Conservation (phyloP, 2,329 filamentous ascomycete genomes). For the Periglandula ipomoeae region DNA sequence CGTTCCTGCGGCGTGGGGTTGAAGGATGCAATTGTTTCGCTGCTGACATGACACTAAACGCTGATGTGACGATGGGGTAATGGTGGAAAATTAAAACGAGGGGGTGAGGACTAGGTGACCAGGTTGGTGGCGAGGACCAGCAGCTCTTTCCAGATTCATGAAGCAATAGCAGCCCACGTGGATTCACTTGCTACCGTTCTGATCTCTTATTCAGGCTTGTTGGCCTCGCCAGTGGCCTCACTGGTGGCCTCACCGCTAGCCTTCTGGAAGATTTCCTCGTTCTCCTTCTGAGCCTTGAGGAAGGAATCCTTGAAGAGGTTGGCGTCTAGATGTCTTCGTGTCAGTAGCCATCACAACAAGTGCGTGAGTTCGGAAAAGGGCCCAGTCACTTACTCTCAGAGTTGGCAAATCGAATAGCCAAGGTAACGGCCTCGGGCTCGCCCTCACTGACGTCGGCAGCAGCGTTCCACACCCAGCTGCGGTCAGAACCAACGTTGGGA, state of each 20-base stretch:
- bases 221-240: constrained; percentile 7
- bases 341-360: neutral
- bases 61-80: constrained; percentile 12
- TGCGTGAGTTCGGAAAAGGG: neutral
- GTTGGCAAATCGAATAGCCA: constrained; percentile 97
- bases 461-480: constrained; percentile 99
- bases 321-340: constrained; percentile 53
- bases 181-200: neutral
- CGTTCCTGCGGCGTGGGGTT: constrained; percentile 1
- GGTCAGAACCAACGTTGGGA: constrained; percentile 94
- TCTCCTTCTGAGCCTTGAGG: constrained; percentile 93
- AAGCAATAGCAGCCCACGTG: neutral
- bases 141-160: constrained; percentile 4
- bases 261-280: constrained; percentile 73
- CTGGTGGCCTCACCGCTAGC: constrained; percentile 16
- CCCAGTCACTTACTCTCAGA: constrained; percentile 69
- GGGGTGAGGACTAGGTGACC: constrained; percentile 6
- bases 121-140: constrained; percentile 2
- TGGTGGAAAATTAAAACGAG: neutral
- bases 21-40: constrained; percentile 5
- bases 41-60: constrained; percentile 10
- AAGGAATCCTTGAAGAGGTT: constrained; percentile 97
- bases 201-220: constrained; percentile 6
- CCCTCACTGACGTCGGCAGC: constrained; percentile 97
- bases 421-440: constrained; percentile 88